Conservation (phyloP, 257 asterid genomes). For the Orobanche coerulescens region DNA sequence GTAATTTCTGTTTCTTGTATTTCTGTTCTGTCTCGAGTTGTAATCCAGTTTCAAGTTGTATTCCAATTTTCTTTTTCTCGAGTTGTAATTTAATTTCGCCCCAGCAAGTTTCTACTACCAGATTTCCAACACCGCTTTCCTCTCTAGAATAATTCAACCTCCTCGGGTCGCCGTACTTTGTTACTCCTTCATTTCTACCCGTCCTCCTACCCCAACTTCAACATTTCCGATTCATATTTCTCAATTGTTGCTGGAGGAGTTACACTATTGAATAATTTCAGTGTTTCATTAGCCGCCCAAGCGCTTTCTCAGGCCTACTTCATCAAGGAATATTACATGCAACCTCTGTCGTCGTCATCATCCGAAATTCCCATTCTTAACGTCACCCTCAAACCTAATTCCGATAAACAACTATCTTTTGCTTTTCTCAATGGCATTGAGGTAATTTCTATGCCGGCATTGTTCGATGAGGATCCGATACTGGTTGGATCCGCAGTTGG, state of each 20-base stretch:
- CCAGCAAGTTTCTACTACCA: no score
- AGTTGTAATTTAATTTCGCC: no score
- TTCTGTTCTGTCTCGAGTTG: no score
- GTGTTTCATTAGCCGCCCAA: conserved; percentile 57
- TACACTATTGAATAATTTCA: conserved; percentile 59
- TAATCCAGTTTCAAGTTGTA: no score
- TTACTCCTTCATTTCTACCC: conserved; percentile 85
- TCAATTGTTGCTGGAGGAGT: conserved; percentile 42
- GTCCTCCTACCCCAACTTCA: conserved; percentile 49
- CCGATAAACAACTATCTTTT: conserved; percentile 33
- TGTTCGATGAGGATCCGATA: conserved; percentile 38
- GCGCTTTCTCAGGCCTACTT: conserved; percentile 79
- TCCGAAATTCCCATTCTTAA: conserved; percentile 28
- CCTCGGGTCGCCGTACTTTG: conserved; percentile 45
- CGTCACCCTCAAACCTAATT: conserved; percentile 56
- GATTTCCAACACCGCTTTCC: conserved; percentile 61
- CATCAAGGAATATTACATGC: conserved; percentile 62
- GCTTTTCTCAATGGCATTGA: conserved; percentile 85
- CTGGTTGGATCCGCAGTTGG: conserved; percentile 34
- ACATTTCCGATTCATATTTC: conserved; percentile 58
- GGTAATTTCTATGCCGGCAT: conserved; percentile 42
- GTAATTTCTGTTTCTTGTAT: no score
- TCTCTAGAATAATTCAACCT: conserved; percentile 32
- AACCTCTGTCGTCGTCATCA: no score
- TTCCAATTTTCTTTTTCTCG: no score